Evolutionary conservation across 2,329 filamentous ascomycete species (phyloP).

Genomic region (Cadophora malorum): DNA sequence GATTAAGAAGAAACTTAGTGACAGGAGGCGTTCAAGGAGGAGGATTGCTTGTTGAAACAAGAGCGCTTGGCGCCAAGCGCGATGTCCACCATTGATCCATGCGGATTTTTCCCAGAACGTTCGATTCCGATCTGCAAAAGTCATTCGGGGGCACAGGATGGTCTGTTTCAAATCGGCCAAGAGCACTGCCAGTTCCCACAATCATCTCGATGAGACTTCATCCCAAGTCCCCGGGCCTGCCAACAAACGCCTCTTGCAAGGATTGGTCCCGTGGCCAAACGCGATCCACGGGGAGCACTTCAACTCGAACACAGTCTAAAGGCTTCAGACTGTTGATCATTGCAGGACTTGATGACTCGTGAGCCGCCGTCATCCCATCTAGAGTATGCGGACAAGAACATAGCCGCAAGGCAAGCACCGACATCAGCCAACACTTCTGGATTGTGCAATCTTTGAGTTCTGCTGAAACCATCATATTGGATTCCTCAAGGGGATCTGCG

Average conservation of each 20-base stretch:
- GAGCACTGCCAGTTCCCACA: constrained; percentile 7
- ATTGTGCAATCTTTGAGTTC: not conserved
- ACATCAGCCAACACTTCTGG: not conserved
- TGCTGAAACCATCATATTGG: not conserved
- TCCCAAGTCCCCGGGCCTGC: not conserved
- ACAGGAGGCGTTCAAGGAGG: not conserved
- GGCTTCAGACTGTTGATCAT: not conserved
- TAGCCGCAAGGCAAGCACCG: not conserved
- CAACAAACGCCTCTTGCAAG: not conserved
- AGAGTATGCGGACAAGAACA: not conserved
- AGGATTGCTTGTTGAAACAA: constrained; percentile 18
- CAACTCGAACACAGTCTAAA: not conserved
- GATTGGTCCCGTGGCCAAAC: not conserved
- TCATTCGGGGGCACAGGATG: not conserved
- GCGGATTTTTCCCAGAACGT: constrained; percentile 3
- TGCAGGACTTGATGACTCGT: not conserved
- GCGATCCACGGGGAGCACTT: not conserved
- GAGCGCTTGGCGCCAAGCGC: constrained; percentile 20
- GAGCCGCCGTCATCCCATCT: constrained; percentile 2
- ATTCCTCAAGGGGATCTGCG: not conserved
- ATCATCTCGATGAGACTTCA: not conserved
- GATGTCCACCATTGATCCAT: not conserved
- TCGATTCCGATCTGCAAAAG: not conserved
- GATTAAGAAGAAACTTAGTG: constrained; percentile 23
- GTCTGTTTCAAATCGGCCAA: constrained; percentile 6